Percentiles rank a stretch among this genome's conserved stretches.
These are phyloP conservation scores for Copromyces sp. DNA, from an alignment of 495 filamentous ascomycete genomes.

Conservation along the genomic window DNA sequence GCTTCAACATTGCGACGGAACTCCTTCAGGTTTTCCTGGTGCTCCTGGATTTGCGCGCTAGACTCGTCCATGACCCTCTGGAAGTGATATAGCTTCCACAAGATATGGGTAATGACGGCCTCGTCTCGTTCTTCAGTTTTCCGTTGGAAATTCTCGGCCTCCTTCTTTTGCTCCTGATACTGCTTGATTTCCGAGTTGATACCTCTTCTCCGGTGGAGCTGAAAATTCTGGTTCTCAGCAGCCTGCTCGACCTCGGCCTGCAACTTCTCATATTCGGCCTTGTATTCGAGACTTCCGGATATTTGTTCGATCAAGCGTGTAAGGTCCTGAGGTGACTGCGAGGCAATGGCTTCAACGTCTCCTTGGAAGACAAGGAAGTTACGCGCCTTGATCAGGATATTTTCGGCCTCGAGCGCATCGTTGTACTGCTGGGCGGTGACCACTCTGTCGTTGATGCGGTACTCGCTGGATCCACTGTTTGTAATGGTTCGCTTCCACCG, in stretches of 20 bases:
- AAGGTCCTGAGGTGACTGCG: slow-evolving; percentile 86
- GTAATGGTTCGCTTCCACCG: slow-evolving; percentile 94
- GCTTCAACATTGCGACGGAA: slow-evolving; percentile 79
- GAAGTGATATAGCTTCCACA: slow-evolving; percentile 97
- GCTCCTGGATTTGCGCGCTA: slow-evolving; percentile 78
- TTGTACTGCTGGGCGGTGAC: slow-evolving; percentile 92
- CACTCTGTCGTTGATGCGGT: slow-evolving; percentile 85
- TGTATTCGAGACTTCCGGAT: slow-evolving; percentile 90
- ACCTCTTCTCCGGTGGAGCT: slow-evolving; percentile 76
- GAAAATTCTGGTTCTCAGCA: slow-evolving; percentile 74
- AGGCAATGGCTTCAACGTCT: slow-evolving; percentile 95
- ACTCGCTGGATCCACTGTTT: slow-evolving; percentile 79
- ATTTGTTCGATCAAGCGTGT: slow-evolving; percentile 96
- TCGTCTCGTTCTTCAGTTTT: slow-evolving; percentile 85
- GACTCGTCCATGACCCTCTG: slow-evolving; percentile 89
- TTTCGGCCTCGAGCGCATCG: slow-evolving; percentile 81
- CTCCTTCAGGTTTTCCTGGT: slow-evolving; percentile 94
- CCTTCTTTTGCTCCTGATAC: slow-evolving; percentile 93
- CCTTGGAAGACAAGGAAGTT: slow-evolving; percentile 99
- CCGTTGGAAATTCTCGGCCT: slow-evolving; percentile 81
- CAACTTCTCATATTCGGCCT: slow-evolving; percentile 84
- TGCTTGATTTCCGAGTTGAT: slow-evolving; percentile 98
- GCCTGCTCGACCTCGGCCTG: slow-evolving; percentile 80
- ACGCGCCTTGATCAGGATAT: slow-evolving; percentile 93
- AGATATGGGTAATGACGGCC: slow-evolving; percentile 84